Evolutionary conservation across 2,329 filamentous ascomycete species (phyloP).

Genomic region (Periconia macrospinosa): DNA sequence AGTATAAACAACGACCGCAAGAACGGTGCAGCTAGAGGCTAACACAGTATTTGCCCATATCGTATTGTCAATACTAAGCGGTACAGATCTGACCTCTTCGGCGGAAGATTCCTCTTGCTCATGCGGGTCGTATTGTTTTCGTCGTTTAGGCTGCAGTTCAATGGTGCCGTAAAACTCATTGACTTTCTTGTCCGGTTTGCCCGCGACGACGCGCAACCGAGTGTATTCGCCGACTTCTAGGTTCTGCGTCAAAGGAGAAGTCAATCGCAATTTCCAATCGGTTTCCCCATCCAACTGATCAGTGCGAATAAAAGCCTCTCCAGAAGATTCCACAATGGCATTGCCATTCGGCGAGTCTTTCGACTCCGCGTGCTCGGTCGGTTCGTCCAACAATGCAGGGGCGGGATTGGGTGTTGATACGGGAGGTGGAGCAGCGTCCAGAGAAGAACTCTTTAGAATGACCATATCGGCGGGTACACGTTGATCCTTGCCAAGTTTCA

Average conservation of each 20-base stretch:
- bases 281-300: constrained; percentile 98
- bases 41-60: constrained; percentile 98
- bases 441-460: constrained; percentile 77
- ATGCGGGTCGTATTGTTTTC: constrained; percentile 52
- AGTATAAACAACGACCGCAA: constrained; percentile 92
- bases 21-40: constrained; percentile 84
- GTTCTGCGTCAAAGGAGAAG: constrained; percentile 82
- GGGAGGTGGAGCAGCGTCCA: constrained; percentile 17
- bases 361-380: constrained; percentile 7
- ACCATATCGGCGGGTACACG: constrained; percentile 93
- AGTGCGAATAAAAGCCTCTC: constrained; percentile 95
- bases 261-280: constrained; percentile 94
- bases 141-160: constrained; percentile 64
- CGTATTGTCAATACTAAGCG: constrained; percentile 92
- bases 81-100: constrained; percentile 58
- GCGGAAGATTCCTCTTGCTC: constrained; percentile 23
- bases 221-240: constrained; percentile 71
- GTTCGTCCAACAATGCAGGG: constrained; percentile 23
- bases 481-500: constrained; percentile 90
- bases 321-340: constrained; percentile 50
- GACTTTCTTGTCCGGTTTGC: constrained; percentile 89
- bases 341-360: constrained; percentile 14
- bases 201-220: constrained; percentile 71
- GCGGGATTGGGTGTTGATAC: constrained; percentile 3
- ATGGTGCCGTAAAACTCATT: constrained; percentile 94